Percentiles rank a stretch among this genome's conserved stretches.
Conservation (phyloP, 75 land plant species). For the Sequoiadendron giganteum region DNA sequence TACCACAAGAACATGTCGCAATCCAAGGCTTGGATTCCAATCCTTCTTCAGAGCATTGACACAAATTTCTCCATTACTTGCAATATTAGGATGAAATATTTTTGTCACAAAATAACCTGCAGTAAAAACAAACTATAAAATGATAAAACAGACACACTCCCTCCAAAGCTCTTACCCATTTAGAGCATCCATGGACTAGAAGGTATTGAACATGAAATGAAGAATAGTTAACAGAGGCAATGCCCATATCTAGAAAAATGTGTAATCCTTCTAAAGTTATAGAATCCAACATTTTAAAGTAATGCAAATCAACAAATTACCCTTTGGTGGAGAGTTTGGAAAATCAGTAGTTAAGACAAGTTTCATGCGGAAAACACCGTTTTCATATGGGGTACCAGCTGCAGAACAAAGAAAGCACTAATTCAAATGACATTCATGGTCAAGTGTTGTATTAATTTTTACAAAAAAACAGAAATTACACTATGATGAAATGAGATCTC, state of each 20-base stretch:
- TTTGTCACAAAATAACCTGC: slow-evolving; percentile 93
- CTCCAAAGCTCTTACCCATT: not conserved
- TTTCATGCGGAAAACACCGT: slow-evolving; percentile 95
- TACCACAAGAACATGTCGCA: slow-evolving; percentile 95
- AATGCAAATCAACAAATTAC: slow-evolving; percentile 23
- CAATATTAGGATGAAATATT: slow-evolving; percentile 98
- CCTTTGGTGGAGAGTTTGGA: slow-evolving; percentile 97
- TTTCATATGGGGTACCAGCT: slow-evolving; percentile 98
- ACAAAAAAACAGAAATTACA: not conserved
- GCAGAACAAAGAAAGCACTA: slow-evolving; percentile 18
- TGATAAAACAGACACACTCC: not conserved
- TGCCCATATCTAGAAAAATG: not conserved
- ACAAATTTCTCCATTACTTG: slow-evolving; percentile 96
- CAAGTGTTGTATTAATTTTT: not conserved
- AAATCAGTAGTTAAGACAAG: slow-evolving; percentile 82
- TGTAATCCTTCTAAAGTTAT: not conserved
- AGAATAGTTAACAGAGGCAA: not conserved
- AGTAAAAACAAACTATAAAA: slow-evolving; percentile 11
- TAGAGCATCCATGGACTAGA: not conserved
- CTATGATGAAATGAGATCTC: not conserved
- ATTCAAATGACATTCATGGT: not conserved
- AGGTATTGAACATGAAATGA: not conserved
- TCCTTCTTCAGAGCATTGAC: slow-evolving; percentile 97
- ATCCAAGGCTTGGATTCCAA: slow-evolving; percentile 96
- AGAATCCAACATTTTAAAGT: not conserved